Percentiles rank a stretch among this genome's conserved stretches.
These are phyloP conservation scores for Triticum monococcum DNA, from an alignment of 176 grass and related monocot species.

Conservation along the genomic window DNA sequence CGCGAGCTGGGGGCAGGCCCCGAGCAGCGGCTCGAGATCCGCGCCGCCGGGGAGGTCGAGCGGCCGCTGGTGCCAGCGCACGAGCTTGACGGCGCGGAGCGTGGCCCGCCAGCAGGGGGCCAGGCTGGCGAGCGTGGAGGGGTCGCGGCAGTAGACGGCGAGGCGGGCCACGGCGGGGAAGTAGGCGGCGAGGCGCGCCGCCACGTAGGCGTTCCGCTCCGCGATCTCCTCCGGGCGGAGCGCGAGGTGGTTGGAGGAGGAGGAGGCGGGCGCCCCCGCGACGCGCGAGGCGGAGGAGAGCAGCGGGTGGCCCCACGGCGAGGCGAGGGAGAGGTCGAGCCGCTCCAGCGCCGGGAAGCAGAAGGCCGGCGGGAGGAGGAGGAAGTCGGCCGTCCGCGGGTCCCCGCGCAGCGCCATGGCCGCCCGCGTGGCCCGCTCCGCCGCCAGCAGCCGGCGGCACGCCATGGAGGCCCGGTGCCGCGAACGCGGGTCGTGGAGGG, in stretches of 20 bases:
- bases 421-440: constrained; percentile 67
- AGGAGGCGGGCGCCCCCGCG: neutral
- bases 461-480: constrained; percentile 58
- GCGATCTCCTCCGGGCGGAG: neutral
- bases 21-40: constrained; percentile 77
- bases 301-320: constrained; percentile 83
- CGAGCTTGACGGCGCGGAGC: constrained; percentile 66
- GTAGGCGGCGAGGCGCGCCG: constrained; percentile 34
- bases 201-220: constrained; percentile 31
- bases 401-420: constrained; percentile 76
- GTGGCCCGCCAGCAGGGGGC: constrained; percentile 46
- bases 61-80: constrained; percentile 93
- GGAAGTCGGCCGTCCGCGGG: constrained; percentile 35
- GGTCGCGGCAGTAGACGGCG: constrained; percentile 85
- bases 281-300: constrained; percentile 20
- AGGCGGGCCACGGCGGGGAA: constrained; percentile 69
- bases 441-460: constrained; percentile 42
- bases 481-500: constrained; percentile 46
- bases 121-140: constrained; percentile 53
- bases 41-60: constrained; percentile 37
- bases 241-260: neutral
- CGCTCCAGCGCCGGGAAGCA: constrained; percentile 62
- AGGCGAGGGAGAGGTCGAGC: constrained; percentile 85
- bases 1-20: constrained; percentile 37
- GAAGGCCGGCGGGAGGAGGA: constrained; percentile 45